Evolutionary conservation across 257 asterid species (phyloP), one percentile per base, ranked within the genome.

Genomic region (Primulina eburnea): DNA sequence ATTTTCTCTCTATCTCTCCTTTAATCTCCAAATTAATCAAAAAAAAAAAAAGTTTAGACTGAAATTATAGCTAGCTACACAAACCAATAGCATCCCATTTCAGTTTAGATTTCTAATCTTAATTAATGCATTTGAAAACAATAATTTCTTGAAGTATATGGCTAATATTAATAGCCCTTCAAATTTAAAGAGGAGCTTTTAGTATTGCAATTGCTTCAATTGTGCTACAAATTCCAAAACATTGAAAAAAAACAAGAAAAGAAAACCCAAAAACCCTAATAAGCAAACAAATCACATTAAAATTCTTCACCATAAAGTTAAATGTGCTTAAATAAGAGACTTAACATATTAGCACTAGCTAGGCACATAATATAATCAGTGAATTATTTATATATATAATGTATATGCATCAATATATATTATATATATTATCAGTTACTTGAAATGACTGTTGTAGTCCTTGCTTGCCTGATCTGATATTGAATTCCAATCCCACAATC

Each of bases 401-500:
- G 34, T 70, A 67, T 75, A 69, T 65, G 61, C 26, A 38, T 68
- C 75, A 65, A 18, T 50, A 16, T 29, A 21, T 32, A 50, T 50
- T 16, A 16, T 50, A 50, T 47, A 43, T 43, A 50, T 12, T 21
- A 50, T 50, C 7, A 63, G 63, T 81, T 76, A 83, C 86, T 82
- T 85, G 82, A 85, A 81, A 9, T 61, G 43, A 72, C 63, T 81
- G 37, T 83, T 88, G 56, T 14, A 50, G 56, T 50, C 56, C 58
- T 81, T 85, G 71, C 74, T 64, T n/a, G 75, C 77, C 33, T 83
- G 56, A 14, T 50, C 86, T 35, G 79, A 30, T 10, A 80, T 65
- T 17, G 79, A 81, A 73, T 40, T 89, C 98, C 98, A 92, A 47
- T 90, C 98, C 98, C 98, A 93, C 79, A 90, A 64, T 66, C 90